phyloP scores from a whole-genome alignment of 2,329 filamentous ascomycete genomes.

The Fusarium kyushuense region DNA sequence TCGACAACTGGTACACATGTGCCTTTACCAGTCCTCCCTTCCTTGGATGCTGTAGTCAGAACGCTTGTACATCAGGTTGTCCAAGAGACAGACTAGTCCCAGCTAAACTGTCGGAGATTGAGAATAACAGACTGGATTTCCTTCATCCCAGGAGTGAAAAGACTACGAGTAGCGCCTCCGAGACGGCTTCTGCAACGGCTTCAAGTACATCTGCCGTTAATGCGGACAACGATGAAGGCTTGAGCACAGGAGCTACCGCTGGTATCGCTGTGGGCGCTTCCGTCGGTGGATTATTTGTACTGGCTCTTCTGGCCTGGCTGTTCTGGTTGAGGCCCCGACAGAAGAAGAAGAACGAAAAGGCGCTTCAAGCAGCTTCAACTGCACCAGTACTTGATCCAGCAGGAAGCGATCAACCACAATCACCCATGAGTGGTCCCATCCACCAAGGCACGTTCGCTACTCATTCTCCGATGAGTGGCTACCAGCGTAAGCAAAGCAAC shows the following conservation, averaged over 20 bases:
- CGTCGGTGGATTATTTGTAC: conserved; percentile 23
- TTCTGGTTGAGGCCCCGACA: conserved; percentile 44
- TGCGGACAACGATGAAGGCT: conserved; percentile 8
- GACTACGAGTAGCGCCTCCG: conserved; percentile 9
- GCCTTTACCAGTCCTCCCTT: conserved; percentile 50
- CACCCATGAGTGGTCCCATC: conserved; percentile 14
- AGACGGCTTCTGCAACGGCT: conserved; percentile 15
- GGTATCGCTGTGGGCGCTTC: conserved; percentile 41
- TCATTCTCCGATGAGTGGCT: conserved; percentile 41
- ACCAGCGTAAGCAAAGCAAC: conserved; percentile 38
- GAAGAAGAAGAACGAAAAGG: conserved; percentile 27
- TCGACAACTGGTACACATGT: conserved; percentile 54
- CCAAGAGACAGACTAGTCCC: conserved; percentile 26
- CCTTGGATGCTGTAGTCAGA: conserved; percentile 54
- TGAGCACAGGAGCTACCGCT: conserved; percentile 40
- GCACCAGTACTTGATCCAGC: conserved; percentile 20
- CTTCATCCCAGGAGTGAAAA: conserved; percentile 23
- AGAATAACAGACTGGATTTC: conserved; percentile 31
- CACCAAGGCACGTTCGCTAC: conserved; percentile 11
- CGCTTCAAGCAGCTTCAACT: not conserved
- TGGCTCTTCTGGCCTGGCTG: conserved; percentile 37
- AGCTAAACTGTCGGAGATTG: conserved; percentile 26
- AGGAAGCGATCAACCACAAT: conserved; percentile 22
- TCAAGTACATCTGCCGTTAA: conserved; percentile 13
- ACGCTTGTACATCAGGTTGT: conserved; percentile 41